These are phyloP conservation scores for Skeletonema marinoi DNA, from an alignment of 108 stramenopile genomes.

Conservation along the genomic window DNA sequence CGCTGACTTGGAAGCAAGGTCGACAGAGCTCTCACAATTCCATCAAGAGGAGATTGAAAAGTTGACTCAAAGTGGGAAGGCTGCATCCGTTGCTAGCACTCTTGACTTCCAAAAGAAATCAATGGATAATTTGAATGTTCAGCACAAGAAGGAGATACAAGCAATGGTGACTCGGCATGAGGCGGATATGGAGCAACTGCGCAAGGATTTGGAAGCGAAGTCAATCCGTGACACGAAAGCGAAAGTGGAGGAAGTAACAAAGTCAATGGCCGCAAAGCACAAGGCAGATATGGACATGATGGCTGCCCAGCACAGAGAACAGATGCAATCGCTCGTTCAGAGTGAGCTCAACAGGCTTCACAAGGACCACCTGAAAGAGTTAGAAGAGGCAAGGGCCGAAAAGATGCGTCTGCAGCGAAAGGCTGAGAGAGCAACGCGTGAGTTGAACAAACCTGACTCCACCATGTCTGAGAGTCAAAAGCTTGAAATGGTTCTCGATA, in stretches of 20 bases:
- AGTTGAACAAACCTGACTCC: constrained; percentile 5
- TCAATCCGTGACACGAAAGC: neutral
- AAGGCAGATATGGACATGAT: constrained; percentile 22
- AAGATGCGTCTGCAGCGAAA: constrained; percentile 25
- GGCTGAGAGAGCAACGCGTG: constrained; percentile 21
- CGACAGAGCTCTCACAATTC: neutral
- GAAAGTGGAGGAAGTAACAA: neutral
- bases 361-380: constrained; percentile 33
- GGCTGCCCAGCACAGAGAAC: constrained; percentile 19
- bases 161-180: constrained; percentile 17
- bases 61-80: constrained; percentile 17
- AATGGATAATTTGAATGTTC: constrained; percentile 12
- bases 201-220: neutral
- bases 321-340: constrained; percentile 22
- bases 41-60: constrained; percentile 16
- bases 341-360: constrained; percentile 25
- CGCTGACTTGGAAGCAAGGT: constrained; percentile 10
- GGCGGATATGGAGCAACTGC: constrained; percentile 15
- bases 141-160: constrained; percentile 12
- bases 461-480: constrained; percentile 20
- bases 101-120: constrained; percentile 18
- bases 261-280: constrained; percentile 11
- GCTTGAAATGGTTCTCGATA: constrained; percentile 35
- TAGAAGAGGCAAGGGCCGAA: constrained; percentile 22
- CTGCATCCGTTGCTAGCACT: constrained; percentile 5